phyloP scores from a whole-genome alignment of 306 rosid species.

The Vigna unguiculata region DNA sequence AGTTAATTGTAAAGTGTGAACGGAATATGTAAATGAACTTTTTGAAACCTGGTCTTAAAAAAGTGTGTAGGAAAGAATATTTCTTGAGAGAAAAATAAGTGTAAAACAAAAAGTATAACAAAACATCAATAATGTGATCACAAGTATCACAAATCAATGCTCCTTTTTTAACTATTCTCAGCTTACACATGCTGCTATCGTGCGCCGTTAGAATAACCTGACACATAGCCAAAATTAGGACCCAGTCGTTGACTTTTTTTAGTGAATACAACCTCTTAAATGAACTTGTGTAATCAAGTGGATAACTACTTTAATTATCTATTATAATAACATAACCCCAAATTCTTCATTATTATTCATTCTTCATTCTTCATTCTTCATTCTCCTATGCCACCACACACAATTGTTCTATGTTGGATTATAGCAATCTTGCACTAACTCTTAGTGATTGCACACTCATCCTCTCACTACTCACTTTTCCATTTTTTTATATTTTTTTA shows the following conservation, averaged over 20 bases:
- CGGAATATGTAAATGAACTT: too few species aligned
- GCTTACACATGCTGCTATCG: conserved; percentile 37
- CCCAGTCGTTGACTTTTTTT: conserved; percentile 65
- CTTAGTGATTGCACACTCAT: conserved; percentile 49
- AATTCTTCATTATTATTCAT: not conserved
- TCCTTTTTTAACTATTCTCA: conserved; percentile 53
- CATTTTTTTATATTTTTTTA: not conserved
- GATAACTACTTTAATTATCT: conserved; percentile 42
- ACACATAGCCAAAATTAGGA: conserved; percentile 40
- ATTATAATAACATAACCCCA: not conserved
- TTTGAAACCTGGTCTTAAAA: not conserved
- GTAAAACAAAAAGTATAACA: conserved; percentile 34
- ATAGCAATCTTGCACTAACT: conserved; percentile 41
- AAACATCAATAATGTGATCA: conserved; percentile 35
- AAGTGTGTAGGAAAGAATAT: not conserved
- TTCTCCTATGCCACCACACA: conserved; percentile 32
- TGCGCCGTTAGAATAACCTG: conserved; percentile 42
- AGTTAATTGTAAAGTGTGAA: too few species aligned
- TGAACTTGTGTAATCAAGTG: conserved; percentile 42
- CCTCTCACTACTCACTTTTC: conserved; percentile 22
- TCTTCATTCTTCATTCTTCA: not conserved
- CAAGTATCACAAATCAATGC: conserved; percentile 57
- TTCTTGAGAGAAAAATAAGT: not conserved
- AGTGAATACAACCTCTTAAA: conserved; percentile 43
- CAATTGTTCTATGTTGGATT: conserved; percentile 33